phyloP scores from a whole-genome alignment of 306 rosid genomes.

The Trifolium pratense region DNA sequence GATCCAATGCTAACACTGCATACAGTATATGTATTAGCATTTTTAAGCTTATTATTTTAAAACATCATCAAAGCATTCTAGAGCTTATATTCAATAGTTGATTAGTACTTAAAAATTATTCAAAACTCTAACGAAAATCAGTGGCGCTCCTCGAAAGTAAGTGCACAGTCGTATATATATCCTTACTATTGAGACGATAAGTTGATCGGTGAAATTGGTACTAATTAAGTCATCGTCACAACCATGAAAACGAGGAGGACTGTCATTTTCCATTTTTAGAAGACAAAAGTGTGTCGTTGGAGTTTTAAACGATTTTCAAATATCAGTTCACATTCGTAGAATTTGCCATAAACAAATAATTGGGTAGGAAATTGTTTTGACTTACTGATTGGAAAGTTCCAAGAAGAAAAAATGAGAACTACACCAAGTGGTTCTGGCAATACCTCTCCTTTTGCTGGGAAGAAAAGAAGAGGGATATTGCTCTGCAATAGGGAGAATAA shows the following conservation, averaged over 20 bases:
- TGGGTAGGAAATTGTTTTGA: conserved; percentile 20
- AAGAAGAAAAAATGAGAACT: conserved; percentile 78
- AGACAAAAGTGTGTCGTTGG: too few species aligned
- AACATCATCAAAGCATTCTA: conserved; percentile 22
- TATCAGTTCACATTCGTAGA: background rate
- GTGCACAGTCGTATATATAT: too few species aligned
- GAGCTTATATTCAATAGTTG: too few species aligned
- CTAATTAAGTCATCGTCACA: background rate
- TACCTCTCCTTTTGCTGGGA: conserved; percentile 74
- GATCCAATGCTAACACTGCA: conserved; percentile 84
- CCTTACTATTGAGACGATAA: too few species aligned
- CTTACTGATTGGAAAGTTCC: conserved; percentile 97
- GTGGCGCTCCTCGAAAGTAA: too few species aligned
- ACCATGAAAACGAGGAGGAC: too few species aligned
- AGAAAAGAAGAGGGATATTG: conserved; percentile 61
- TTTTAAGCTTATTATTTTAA: background rate
- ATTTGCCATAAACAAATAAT: background rate
- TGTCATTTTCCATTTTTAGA: too few species aligned
- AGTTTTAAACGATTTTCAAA: too few species aligned
- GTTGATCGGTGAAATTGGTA: too few species aligned
- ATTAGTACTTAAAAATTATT: too few species aligned
- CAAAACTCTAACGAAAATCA: too few species aligned
- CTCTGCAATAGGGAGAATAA: conserved; percentile 44
- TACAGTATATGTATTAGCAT: background rate
- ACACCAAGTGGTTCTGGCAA: conserved; percentile 84